Base-by-base conservation (phyloP, 2,329 filamentous ascomycete genomes). In the Teratosphaeria pseudoeucalypti region DNA sequence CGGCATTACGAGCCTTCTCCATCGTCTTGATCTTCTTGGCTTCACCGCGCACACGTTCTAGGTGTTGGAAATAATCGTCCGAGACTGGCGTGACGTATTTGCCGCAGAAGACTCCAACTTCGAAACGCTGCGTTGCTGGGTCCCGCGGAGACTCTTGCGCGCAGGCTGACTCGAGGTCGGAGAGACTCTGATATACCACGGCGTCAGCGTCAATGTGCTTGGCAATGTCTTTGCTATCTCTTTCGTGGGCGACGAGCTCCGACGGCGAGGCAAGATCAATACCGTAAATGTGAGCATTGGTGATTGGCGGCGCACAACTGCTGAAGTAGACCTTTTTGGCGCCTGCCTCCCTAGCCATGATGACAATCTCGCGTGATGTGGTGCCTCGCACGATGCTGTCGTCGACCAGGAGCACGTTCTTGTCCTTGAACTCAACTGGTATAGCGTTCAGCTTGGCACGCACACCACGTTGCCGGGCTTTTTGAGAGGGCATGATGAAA, bases 31-130 rank as follows among this genome's bases (percentile, higher is more conserved):
- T 72, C 74, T 88, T 88, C 63, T 81, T 79, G 63, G 83, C 86
- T 72, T 89, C 85, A 54, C 87, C 88, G 57, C 89, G 81, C 19
- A 91, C 75, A 60, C 81, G 78, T 74, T 89, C 86, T 5, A 95
- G 79, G 68, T 90, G 89, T 65, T 89, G 84, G 66, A 96, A 94
- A 76, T 96, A 96, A 43, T 82, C 85, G 6, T 85, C 81, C 1
- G 87, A 83, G 1, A 96, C 88, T 0, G 85, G 84, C 0, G 92
- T 96, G 62, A 89, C 81, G 74, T 96, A 96, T 64, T 85, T 84
- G 54, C 92, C 92, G 70, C 86, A 90, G 77, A 97, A 96, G 9
- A 96, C 92, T 58, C 92, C 92, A 2, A 95, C 85, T 71, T 97
- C 92, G 65, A 96, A 96, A 58, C 86, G 79, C 63, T 82, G 78